These are phyloP conservation scores for Magnolia sinica DNA, from an alignment of 164 flowering plant species.

Conservation along the genomic window DNA sequence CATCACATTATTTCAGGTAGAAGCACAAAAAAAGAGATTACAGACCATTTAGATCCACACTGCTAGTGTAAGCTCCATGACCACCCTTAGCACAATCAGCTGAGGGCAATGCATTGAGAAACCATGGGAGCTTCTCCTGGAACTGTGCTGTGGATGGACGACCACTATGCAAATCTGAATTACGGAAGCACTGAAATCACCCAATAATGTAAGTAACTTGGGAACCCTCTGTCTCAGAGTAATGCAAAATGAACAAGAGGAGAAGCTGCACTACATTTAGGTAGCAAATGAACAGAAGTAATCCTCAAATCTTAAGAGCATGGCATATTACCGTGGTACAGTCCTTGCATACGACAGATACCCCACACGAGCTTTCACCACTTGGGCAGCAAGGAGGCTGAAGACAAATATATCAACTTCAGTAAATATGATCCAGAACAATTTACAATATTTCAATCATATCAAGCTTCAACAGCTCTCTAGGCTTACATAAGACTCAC, in stretches of 20 bases:
- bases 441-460: not conserved
- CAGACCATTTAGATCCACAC: conserved; percentile 82
- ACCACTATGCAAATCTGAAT: conserved; percentile 65
- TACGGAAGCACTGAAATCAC: conserved; percentile 78
- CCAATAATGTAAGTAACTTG: conserved; percentile 13
- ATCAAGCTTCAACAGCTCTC: not conserved
- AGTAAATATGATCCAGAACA: not conserved
- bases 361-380: conserved; percentile 48
- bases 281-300: not conserved
- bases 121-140: conserved; percentile 96
- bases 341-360: conserved; percentile 73
- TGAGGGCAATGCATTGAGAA: conserved; percentile 86
- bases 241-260: no score
- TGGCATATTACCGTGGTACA: conserved; percentile 81
- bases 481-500: not conserved
- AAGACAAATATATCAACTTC: conserved; percentile 9
- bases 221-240: not conserved
- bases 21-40: not conserved
- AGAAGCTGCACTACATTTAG: not conserved
- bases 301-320: not conserved
- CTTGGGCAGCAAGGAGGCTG: conserved; percentile 96
- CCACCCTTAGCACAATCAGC: conserved; percentile 99
- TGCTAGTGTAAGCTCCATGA: conserved; percentile 88
- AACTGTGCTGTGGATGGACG: conserved; percentile 90
- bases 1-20: not conserved